A percentile compares a stretch with the other conserved stretches of the same genome.
These are phyloP conservation scores for Zoysia japonica DNA, from an alignment of 176 grass and related monocot species.

Conservation along the genomic window DNA sequence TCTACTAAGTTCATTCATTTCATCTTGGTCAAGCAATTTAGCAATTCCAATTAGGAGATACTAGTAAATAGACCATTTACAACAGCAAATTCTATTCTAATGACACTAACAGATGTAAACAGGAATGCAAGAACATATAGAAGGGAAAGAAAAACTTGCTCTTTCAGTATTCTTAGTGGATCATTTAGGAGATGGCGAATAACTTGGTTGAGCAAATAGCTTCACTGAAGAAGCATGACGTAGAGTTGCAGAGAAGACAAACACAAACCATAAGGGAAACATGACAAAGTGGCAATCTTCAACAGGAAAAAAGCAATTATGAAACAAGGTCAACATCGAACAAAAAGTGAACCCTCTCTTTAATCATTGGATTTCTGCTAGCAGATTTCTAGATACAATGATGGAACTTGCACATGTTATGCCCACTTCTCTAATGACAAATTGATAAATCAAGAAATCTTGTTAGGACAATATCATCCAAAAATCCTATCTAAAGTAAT, in stretches of 20 bases:
- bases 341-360: conserved; percentile 46
- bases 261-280: conserved; percentile 36
- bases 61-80: not conserved
- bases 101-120: conserved; percentile 14
- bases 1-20: conserved; percentile 6
- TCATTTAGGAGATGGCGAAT: conserved; percentile 38
- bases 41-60: conserved; percentile 22
- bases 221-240: conserved; percentile 43
- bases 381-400: conserved; percentile 34
- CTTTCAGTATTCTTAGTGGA: conserved; percentile 26
- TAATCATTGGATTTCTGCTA: conserved; percentile 45
- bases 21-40: conserved; percentile 1
- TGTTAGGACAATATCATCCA: conserved; percentile 15
- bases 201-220: conserved; percentile 51
- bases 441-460: conserved; percentile 47
- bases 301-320: conserved; percentile 31
- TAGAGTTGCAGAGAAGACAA: conserved; percentile 23
- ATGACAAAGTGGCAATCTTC: conserved; percentile 50
- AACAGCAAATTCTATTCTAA: not conserved
- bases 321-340: conserved; percentile 46
- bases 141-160: conserved; percentile 22
- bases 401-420: conserved; percentile 55
- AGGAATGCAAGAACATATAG: not conserved
- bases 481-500: not conserved
- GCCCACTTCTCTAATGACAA: conserved; percentile 30